Evolutionary conservation across 306 rosid species (phyloP), one percentile per base, ranked within the genome.

Genomic region (Prunus campanulata): DNA sequence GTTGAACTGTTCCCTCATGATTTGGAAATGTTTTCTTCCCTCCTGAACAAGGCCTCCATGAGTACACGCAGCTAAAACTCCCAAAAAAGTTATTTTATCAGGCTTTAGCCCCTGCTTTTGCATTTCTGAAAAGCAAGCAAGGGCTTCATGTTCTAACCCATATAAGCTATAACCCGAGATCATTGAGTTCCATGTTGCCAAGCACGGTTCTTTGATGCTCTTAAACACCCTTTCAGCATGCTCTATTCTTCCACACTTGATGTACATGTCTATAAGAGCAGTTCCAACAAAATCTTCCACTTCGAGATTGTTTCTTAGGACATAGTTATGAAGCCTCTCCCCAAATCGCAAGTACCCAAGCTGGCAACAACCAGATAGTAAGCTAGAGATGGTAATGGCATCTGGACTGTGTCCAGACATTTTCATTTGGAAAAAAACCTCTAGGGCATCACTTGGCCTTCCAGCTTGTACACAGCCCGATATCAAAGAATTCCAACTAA

Each of bases 151-250:
- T 74, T 88, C 91, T 35, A 76, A 79, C 32, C 95, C 96, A 30
- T 80, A 91, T 51, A 89, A 80, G 80, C 96, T 89, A 64, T 90
- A 93, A 39, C 91, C 93, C 11, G 88, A 91, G 66, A 93, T 89
- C 80, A 93, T 89, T 44, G 96, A 75, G 76, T 93, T 93, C 98
- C 98, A 89, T 63, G 95, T 82, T 57, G 89, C 90, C 83, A 91
- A 85, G 71, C 96, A 93, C 8, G 93, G 98, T 50, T 82, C 85
- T 66, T 76, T 78, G 72, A 91, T 84, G 74, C 83, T 79, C 52
- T 83, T 72, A 78, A 91, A 88, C 66, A 86, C 86, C 70, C 72
- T 89, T 83, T 88, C 96, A 57, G 93, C 93, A 56, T 71, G 82
- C 29, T 88, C 94, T 73, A 91, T 78, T 86, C 80, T 89, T 74